Base-by-base conservation (phyloP, 768 basidiomycete genomes). In the Lactarius pseudohatsudake region DNA sequence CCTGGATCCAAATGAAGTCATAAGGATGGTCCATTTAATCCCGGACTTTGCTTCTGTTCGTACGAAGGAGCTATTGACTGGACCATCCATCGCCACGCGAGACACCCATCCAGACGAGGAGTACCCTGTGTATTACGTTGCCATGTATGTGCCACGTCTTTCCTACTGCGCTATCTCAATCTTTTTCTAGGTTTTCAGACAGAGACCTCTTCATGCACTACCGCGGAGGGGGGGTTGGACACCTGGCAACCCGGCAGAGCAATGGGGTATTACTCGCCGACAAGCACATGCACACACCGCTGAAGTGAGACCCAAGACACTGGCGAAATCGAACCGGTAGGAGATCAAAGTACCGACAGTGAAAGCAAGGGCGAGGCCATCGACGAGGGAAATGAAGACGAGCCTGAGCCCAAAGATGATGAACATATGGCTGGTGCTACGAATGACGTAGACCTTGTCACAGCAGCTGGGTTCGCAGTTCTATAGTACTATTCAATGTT, bases 1-100 rank as follows among this genome's bases (percentile, higher is more conserved):
- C 61, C 57, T 77, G 16, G 72, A 77, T 61, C 76, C 77, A 2
- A 38, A 36, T 3, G 43, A 61, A 4, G 72, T 77, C 22, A 70
- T 77, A 55, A 70, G 71, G 4, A 69, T 64, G n/a, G 65, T 70
- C 3, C 76, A 77, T 55, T 38, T 77, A 0, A 74, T 76, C 16
- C 76, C 76, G 0, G 74, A 64, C n/a, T 77, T 74, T 57, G n/a
- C 60, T 9, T 57, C 69, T 54, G 73, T 74, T 11, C 56, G 40
- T 11, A 71, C 45, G 2, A 26, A 20, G 13, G 28, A 20, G 4
- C 26, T 40, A 10, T 22, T 61, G 45, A n/a, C 20, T n/a, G 45
- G 45, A 18, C 13, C 34, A 20, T 15, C 54, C 22, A 28, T 26
- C 4, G 13, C 30, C 26, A 0, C 6, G 2, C 15, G 10, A 32